phyloP scores from a whole-genome alignment of 1,284 basidiomycete species.

The Pyrrhoderma noxium region DNA sequence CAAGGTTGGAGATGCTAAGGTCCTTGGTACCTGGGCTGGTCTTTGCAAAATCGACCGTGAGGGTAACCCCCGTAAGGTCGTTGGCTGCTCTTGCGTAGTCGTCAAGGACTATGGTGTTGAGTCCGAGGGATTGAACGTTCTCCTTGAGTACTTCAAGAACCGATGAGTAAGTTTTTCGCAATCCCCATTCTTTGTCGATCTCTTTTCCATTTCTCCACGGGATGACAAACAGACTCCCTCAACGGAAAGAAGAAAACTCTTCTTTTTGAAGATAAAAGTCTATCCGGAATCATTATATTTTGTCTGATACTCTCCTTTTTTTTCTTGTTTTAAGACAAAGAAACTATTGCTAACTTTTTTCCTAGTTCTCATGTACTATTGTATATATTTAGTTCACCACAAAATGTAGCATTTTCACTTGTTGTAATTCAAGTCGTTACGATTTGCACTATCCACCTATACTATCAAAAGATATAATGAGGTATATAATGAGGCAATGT shows the following conservation, averaged over 20 bases:
- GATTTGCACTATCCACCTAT: no score
- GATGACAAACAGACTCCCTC: constrained; percentile 91
- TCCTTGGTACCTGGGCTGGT: constrained; percentile 97
- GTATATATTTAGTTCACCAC: no score
- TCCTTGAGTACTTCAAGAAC: constrained; percentile 96
- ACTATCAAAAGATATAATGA: no score
- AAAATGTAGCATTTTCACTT: no score
- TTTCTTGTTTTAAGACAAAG: not conserved
- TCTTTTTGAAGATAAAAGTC: constrained; percentile 57
- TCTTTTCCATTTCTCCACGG: constrained; percentile 16
- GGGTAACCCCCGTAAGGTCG: constrained; percentile 96
- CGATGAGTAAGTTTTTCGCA: constrained; percentile 48
- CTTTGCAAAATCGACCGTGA: constrained; percentile 99
- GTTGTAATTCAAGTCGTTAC: no score
- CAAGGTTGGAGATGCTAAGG: constrained; percentile 97
- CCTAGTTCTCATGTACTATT: no score
- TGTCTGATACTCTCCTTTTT: constrained; percentile 45
- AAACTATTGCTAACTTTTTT: no score
- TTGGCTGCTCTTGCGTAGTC: constrained; percentile 94
- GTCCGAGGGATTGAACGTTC: constrained; percentile 93
- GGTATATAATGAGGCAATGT: no score
- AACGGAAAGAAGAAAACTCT: constrained; percentile 51
- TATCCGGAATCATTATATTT: constrained; percentile 80
- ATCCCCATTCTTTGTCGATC: constrained; percentile 21
- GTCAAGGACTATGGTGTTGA: constrained; percentile 98